These are phyloP conservation scores for Coelastrella sp. DNA, from an alignment of 139 green algal genomes.

Conservation along the genomic window DNA sequence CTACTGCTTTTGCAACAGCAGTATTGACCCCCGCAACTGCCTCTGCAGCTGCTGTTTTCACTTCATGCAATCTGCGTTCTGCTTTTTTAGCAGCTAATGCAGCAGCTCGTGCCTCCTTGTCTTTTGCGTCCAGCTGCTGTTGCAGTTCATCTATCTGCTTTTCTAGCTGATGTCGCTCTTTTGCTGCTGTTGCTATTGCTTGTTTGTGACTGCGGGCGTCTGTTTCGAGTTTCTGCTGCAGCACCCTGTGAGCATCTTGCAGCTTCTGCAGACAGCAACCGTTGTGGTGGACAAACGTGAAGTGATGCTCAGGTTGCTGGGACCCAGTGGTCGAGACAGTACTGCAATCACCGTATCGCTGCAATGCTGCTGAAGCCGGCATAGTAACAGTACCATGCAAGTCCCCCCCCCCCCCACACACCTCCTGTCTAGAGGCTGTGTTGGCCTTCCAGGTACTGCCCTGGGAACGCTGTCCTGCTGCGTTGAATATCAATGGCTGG, in stretches of 20 bases:
- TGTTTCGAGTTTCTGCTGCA: slow-evolving; percentile 37
- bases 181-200: slow-evolving; percentile 28
- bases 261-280: slow-evolving; percentile 22
- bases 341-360: too few species aligned
- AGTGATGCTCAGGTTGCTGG: too few species aligned
- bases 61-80: neutral
- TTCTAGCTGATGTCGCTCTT: slow-evolving; percentile 33
- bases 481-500: too few species aligned
- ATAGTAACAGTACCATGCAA: too few species aligned
- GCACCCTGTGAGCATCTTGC: slow-evolving; percentile 22
- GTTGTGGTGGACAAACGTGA: too few species aligned
- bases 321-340: too few species aligned
- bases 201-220: slow-evolving; percentile 32
- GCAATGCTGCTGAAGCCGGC: too few species aligned
- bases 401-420: too few species aligned
- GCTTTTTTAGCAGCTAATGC: slow-evolving; percentile 40
- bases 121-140: slow-evolving; percentile 27
- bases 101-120: slow-evolving; percentile 21
- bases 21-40: neutral
- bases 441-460: too few species aligned
- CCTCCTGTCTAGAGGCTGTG: too few species aligned
- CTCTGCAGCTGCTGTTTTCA: neutral
- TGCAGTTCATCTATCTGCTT: slow-evolving; percentile 2
- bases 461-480: too few species aligned
- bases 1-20: neutral